Base-by-base conservation (phyloP, 768 basidiomycete genomes). In the Punctularia strigosozonata region DNA sequence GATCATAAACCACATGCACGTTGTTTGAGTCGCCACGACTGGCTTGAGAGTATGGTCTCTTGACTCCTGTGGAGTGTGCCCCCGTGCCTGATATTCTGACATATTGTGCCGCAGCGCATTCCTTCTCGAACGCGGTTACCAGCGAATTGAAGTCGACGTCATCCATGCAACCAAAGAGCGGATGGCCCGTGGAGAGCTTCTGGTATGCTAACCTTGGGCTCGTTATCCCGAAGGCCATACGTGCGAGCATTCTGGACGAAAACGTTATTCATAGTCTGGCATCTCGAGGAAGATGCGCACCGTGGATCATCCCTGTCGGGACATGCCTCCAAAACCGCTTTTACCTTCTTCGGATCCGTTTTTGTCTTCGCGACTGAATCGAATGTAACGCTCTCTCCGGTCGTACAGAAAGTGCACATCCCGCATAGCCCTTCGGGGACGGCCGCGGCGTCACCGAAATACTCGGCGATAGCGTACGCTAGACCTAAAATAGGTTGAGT, bases 161-260 rank as follows among this genome's bases (percentile, higher is more conserved):
- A 12, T 51, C 58, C 62, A 69, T 67, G 40, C 57, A 62, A 0
- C 65, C 67, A 35, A 70, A 69, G 10, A 66, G 49, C n/a, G 62
- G 58, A 41, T 69, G 61, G 25, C 44, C 45, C 5, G 55, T 58
- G 3, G 63, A 59, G 53, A 66, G 62, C 42, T 66, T 69, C 43
- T 59, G 50, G 2, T 48, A 49, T 2, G 67, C 65, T 17, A 71
- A 53, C 1, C 69, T 58, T 2, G 65, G 65, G 15, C 65, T 67
- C 1, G 62, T 61, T 33, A 72, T 61, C 6, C 69, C 70, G 40
- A 71, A 73, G 4, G 69, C 70, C 57, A 68, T 58, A 6, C 68
- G 62, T 2, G 70, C 67, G n/a, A 72, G 55, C 23, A 69, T n/a
- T n/a, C n/a, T n/a, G n/a, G n/a, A n/a, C n/a, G n/a, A n/a, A n/a